Percentiles rank a stretch among this genome's conserved stretches.
Conservation (phyloP, 2,329 filamentous ascomycete genomes). For the Cucurbitaria berberidis region DNA sequence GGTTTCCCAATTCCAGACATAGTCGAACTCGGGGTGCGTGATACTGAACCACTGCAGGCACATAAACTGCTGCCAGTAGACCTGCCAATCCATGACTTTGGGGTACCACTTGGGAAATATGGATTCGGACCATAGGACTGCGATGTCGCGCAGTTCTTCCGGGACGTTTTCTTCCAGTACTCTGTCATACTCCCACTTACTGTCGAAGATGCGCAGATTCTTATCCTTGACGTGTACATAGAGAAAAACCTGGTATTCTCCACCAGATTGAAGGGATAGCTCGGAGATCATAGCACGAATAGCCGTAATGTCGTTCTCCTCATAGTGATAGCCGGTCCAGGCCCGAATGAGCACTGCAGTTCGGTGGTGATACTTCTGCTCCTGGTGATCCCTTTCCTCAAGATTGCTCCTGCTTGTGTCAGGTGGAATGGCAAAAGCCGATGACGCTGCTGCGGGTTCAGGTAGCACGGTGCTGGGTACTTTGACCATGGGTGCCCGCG, state of each 20-base stretch:
- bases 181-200: slow-evolving; percentile 63
- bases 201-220: slow-evolving; percentile 64
- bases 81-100: slow-evolving; percentile 56
- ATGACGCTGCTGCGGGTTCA: slow-evolving; percentile 31
- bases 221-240: slow-evolving; percentile 61
- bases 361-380: slow-evolving; percentile 49
- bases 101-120: slow-evolving; percentile 58
- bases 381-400: slow-evolving; percentile 25
- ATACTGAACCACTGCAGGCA: slow-evolving; percentile 77
- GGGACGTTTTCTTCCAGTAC: slow-evolving; percentile 70
- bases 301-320: slow-evolving; percentile 54
- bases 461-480: slow-evolving; percentile 36
- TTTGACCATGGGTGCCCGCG: slow-evolving; percentile 48
- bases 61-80: slow-evolving; percentile 68
- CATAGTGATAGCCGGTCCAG: slow-evolving; percentile 56
- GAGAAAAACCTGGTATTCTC: slow-evolving; percentile 57
- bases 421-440: slow-evolving; percentile 37
- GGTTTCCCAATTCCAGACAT: slow-evolving; percentile 85
- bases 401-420: slow-evolving; percentile 38
- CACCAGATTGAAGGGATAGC: slow-evolving; percentile 54
- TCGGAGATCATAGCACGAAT: slow-evolving; percentile 56
- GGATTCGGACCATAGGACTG: slow-evolving; percentile 74
- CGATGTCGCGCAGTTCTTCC: slow-evolving; percentile 71
- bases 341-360: slow-evolving; percentile 56
- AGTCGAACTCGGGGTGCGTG: slow-evolving; percentile 80